Evolutionary conservation across 345 rosid genomes (phyloP).

Genomic region (Populus deltoides): DNA sequence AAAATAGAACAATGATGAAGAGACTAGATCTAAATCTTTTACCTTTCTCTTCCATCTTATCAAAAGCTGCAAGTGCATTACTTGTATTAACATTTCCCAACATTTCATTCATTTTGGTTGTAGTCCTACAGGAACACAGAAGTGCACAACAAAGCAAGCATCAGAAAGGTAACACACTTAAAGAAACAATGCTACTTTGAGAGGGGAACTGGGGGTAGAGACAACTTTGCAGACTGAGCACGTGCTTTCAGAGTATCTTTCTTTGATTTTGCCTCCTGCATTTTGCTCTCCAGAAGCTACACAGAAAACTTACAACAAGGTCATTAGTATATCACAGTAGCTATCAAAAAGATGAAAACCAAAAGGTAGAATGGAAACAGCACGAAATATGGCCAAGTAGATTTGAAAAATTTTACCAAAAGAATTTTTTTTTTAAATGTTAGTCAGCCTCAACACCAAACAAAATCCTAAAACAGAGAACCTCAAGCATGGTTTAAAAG

Average conservation of each 20-base stretch:
- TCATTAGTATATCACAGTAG: conserved; percentile 15
- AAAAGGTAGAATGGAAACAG: conserved; percentile 1
- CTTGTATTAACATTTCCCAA: conserved; percentile 72
- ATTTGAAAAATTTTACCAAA: background rate
- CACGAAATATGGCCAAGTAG: background rate
- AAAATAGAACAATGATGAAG: background rate
- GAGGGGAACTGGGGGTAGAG: conserved; percentile 21
- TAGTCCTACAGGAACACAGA: conserved; percentile 45
- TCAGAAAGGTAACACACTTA: background rate
- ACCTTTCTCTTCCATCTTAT: conserved; percentile 93
- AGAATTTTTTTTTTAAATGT: background rate
- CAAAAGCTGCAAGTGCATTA: conserved; percentile 73
- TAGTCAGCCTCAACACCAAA: background rate
- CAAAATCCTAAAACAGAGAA: background rate
- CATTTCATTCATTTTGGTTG: conserved; percentile 79
- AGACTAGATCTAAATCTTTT: conserved; percentile 9
- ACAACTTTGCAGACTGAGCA: conserved; percentile 79
- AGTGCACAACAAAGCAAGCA: conserved; percentile 5
- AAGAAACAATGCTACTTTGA: conserved; percentile 1
- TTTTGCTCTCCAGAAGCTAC: conserved; percentile 97
- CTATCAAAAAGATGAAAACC: background rate
- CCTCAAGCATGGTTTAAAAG: background rate
- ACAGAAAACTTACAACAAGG: conserved; percentile 17
- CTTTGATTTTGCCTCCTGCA: conserved; percentile 95
- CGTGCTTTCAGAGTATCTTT: conserved; percentile 96